Base-by-base conservation (phyloP, 1,284 basidiomycete species). In the Exobasidium cylindrosporum region DNA sequence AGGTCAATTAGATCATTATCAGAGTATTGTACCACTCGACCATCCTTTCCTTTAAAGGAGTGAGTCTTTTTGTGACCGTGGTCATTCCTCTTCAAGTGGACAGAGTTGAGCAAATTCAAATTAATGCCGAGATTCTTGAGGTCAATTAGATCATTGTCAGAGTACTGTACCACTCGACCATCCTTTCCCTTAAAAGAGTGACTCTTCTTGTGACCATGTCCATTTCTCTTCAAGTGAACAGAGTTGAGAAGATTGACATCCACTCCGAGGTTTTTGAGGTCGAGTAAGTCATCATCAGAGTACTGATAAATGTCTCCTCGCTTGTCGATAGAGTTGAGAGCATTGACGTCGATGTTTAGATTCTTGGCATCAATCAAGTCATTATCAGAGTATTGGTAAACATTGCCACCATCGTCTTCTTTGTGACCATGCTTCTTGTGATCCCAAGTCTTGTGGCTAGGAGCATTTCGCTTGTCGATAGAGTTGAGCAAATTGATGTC, bases 291-390 rank as follows among this genome's bases (percentile, higher is more conserved):
- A 3, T 2, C 11, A 45, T 24, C 53, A 28, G 29, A 10, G 6
- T 30, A 21, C 7, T 30, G 30, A 11, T 17, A 14, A 11, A 45
- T 23, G 43, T 45, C 43, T n/a, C n/a, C n/a, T 17, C 43, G 43
- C 54, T 55, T 55, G 4, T 43, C 7, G 43, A 45, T 17, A 28
- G 5, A 24, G 49, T 35, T 47, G 58, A 60, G 50, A 28, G 28
- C n/a, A 28, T 60, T 35, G 30, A 57, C 30, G 28, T 55, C 28
- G 49, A 54, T 29, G 17, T 23, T 17, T 21, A 60, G 29, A 35
- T 56, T 24, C 10, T 32, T 32, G 14, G 58, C 58, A 53, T 60
- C 58, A 30, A 60, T 49, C 13, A 55, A 21, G 28, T 58, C 55
- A 14, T 21, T 13, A 14, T 60, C 31, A 21, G 24, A 17, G 28